A percentile compares a stretch with the other conserved stretches of the same genome.
Evolutionary conservation across 2,329 filamentous ascomycete genomes (phyloP).

Genomic region (Neurospora sp.): DNA sequence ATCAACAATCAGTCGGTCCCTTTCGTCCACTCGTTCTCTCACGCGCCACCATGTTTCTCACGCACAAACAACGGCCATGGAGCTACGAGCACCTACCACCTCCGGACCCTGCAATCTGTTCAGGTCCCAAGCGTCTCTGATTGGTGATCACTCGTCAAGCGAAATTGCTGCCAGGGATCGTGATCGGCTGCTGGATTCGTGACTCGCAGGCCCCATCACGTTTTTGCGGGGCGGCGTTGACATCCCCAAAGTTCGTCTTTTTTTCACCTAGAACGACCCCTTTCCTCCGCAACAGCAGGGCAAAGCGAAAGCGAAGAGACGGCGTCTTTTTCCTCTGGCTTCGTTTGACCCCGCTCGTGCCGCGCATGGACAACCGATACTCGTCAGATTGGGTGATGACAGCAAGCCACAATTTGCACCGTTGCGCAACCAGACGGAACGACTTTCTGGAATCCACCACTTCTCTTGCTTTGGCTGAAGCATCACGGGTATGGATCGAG

Average conservation of each 20-base stretch:
- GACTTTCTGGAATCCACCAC: not conserved
- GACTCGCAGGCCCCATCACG: not conserved
- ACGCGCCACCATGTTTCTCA: not conserved
- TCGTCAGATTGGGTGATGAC: not conserved
- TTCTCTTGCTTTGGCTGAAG: not conserved
- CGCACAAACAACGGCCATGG: not conserved
- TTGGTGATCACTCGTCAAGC: slow-evolving; percentile 15
- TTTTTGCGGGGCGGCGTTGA: not conserved
- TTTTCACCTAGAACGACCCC: not conserved
- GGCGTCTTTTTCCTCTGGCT: not conserved
- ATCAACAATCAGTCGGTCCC: not conserved
- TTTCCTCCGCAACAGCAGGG: not conserved
- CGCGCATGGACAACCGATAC: not conserved
- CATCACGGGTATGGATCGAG: not conserved
- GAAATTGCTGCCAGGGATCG: slow-evolving; percentile 14
- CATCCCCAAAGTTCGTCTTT: not conserved
- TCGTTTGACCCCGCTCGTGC: not conserved
- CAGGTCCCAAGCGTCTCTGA: slow-evolving; percentile 12
- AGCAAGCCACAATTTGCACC: not conserved
- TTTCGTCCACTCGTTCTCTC: not conserved
- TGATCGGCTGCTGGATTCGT: slow-evolving; percentile 8
- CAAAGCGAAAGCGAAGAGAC: not conserved
- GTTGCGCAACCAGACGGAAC: not conserved
- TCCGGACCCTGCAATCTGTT: not conserved
- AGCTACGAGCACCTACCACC: not conserved